Conservation (phyloP, 805 yeast genomes). For the Wickerhamiella galacta region DNA sequence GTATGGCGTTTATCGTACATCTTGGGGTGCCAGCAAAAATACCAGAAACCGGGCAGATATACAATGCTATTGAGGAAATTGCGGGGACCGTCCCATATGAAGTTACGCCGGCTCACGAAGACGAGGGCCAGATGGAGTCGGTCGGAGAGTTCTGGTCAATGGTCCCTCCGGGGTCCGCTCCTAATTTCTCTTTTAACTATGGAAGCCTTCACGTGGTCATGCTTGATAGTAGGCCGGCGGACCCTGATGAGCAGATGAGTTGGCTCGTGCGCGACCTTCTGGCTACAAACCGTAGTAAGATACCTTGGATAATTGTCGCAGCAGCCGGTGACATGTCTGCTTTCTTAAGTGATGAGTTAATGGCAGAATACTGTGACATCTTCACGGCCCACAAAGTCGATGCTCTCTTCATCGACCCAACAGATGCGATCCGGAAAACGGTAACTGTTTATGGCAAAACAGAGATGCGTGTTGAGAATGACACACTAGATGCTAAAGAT, state of each 20-base stretch:
- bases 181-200: too few relatives aligned
- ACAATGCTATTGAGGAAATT: too few relatives aligned
- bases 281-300: neutral
- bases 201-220: too few relatives aligned
- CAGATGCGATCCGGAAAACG: neutral
- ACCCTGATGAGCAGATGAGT: neutral
- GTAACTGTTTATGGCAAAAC: neutral
- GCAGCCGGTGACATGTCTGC: neutral
- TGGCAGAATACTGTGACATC: neutral
- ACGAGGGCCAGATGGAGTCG: too few relatives aligned
- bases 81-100: too few relatives aligned
- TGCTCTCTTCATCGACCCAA: neutral
- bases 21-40: too few relatives aligned
- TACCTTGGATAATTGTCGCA: slow-evolving; percentile 1
- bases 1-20: too few relatives aligned
- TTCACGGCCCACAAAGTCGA: neutral
- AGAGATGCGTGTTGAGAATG: neutral
- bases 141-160: too few relatives aligned
- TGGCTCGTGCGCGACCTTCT: slow-evolving; percentile 4
- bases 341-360: neutral
- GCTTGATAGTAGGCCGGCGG: neutral
- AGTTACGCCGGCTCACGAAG: too few relatives aligned
- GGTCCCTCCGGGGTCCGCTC: too few relatives aligned
- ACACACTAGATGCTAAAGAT: too few relatives aligned
- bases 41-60: too few relatives aligned